Conservation (phyloP, 2,329 filamentous ascomycete species). For the Ophiostoma sp. region DNA sequence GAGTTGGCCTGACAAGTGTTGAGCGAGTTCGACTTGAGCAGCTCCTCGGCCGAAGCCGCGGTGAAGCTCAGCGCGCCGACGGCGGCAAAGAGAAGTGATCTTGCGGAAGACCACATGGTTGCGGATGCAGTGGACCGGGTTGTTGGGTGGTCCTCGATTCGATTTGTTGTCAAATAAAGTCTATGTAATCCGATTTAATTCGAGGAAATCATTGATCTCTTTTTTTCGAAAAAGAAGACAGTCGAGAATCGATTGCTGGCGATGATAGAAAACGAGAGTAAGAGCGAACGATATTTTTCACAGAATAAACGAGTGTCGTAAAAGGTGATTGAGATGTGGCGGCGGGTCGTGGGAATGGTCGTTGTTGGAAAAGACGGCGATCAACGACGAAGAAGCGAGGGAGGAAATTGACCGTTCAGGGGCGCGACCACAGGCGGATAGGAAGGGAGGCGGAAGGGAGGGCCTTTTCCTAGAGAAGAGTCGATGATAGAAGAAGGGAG, state of each 20-base stretch:
- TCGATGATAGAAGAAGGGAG: constrained; percentile 1
- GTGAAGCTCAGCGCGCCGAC: constrained; percentile 35
- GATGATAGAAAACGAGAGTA: neutral
- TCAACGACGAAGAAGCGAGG: constrained; percentile 18
- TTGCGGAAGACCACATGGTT: constrained; percentile 38
- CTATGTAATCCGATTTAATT: neutral
- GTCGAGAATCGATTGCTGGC: neutral
- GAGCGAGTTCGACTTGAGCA: constrained; percentile 57
- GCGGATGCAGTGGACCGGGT: neutral
- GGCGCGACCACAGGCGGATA: constrained; percentile 16
- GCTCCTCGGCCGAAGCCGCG: constrained; percentile 42
- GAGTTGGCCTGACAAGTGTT: constrained; percentile 75
- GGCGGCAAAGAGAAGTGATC: constrained; percentile 49
- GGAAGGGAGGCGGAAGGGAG: constrained; percentile 17
- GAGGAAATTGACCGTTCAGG: constrained; percentile 23
- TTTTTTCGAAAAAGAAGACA: neutral
- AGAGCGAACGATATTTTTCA: neutral
- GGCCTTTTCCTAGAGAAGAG: constrained; percentile 18
- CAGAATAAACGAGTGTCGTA: constrained; percentile 6
- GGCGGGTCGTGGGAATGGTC: constrained; percentile 7
- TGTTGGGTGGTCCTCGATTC: neutral
- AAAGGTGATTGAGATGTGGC: neutral
- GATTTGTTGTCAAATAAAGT: constrained; percentile 6
- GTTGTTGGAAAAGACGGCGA: neutral
- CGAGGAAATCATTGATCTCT: neutral